These are phyloP conservation scores for Solanum medicagineum DNA, from an alignment of 257 asterid genomes.

Conservation along the genomic window DNA sequence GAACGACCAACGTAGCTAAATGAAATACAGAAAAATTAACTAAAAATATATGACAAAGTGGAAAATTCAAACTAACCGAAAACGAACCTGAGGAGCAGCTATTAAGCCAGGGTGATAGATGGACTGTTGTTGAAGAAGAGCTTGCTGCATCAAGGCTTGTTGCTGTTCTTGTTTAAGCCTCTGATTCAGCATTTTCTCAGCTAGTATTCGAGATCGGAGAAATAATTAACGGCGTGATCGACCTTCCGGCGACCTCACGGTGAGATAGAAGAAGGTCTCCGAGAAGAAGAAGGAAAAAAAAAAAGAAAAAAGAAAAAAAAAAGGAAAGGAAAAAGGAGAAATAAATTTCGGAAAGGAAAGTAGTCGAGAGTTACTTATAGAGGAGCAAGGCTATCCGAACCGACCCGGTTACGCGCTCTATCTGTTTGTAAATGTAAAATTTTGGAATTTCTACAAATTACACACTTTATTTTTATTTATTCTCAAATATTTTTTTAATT, in stretches of 20 bases:
- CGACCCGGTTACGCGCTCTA: background rate
- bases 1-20: background rate
- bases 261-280: constrained; percentile 6
- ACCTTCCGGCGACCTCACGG: constrained; percentile 24
- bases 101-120: constrained; percentile 81
- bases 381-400: background rate
- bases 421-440: too few relatives aligned
- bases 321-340: background rate
- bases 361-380: constrained; percentile 8
- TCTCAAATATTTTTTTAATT: too few relatives aligned
- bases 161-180: constrained; percentile 83
- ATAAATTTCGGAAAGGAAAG: background rate
- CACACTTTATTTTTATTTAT: too few relatives aligned
- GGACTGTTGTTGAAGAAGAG: constrained; percentile 83
- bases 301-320: background rate
- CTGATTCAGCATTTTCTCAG: constrained; percentile 62
- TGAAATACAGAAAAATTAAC: background rate
- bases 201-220: constrained; percentile 9
- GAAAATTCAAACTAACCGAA: background rate
- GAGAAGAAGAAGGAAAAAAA: constrained; percentile 1
- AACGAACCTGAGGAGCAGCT: constrained; percentile 87
- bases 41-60: background rate
- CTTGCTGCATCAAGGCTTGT: constrained; percentile 92
- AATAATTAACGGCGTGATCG: constrained; percentile 11
- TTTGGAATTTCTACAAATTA: too few relatives aligned